A percentile compares a stretch with the other conserved stretches of the same genome.
These are phyloP conservation scores for Zymoseptoria passerinii DNA, from an alignment of 2,329 filamentous ascomycete species.

Conservation along the genomic window DNA sequence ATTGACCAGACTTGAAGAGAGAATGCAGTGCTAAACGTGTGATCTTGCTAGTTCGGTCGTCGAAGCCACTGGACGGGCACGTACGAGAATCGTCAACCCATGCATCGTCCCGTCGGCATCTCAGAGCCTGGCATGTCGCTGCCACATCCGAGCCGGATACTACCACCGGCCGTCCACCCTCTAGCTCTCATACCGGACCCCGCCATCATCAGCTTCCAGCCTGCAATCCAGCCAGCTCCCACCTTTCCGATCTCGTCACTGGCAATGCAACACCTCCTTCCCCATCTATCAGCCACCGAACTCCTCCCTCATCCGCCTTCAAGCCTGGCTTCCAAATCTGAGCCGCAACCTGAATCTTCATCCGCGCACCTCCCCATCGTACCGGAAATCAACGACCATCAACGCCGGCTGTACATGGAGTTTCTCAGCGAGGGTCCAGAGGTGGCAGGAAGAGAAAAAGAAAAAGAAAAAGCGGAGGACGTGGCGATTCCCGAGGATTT, in stretches of 20 bases:
- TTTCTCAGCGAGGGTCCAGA: not conserved
- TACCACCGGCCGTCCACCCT: not conserved
- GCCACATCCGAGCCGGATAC: not conserved
- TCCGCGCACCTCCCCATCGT: not conserved
- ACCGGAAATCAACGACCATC: not conserved
- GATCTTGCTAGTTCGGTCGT: not conserved
- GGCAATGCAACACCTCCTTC: not conserved
- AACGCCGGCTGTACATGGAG: not conserved
- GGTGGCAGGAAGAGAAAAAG: not conserved
- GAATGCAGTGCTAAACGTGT: not conserved
- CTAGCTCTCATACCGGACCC: not conserved
- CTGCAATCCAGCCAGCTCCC: not conserved
- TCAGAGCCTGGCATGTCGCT: not conserved
- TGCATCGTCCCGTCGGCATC: too few species aligned
- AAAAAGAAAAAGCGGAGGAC: not conserved
- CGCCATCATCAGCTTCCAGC: not conserved
- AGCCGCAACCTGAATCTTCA: not conserved
- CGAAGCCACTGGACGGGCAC: not conserved
- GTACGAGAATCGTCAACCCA: not conserved
- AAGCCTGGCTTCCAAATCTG: not conserved
- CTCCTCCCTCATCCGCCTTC: not conserved
- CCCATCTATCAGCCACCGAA: not conserved
- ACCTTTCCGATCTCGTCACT: not conserved
- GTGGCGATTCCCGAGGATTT: too few species aligned
- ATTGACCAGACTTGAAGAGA: constrained; percentile 1